Percentiles rank a stretch among this genome's conserved stretches.
phyloP scores from a whole-genome alignment of 1,284 basidiomycete species.

The Ceratobasidium sp. region DNA sequence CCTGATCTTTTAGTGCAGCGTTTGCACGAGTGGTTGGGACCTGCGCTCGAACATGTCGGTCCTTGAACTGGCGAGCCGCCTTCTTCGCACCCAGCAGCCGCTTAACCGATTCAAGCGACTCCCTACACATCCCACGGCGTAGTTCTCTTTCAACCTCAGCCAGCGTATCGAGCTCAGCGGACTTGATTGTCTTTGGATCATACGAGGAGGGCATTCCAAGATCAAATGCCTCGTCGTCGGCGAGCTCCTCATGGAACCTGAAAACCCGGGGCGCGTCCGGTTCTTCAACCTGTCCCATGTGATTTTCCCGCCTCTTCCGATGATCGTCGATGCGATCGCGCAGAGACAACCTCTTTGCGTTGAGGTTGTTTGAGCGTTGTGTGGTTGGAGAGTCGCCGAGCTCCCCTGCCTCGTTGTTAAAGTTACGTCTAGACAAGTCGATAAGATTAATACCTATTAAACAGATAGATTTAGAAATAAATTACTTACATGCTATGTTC shows the following conservation, averaged over 20 bases:
- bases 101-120: constrained; percentile 3
- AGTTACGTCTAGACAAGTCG: background rate
- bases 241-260: background rate
- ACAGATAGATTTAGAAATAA: too few relatives aligned
- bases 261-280: background rate
- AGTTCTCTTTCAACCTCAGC: constrained; percentile 4
- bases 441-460: background rate
- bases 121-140: background rate
- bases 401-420: background rate
- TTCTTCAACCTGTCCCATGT: background rate
- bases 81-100: background rate
- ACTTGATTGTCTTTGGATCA: background rate
- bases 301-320: background rate
- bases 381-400: background rate
- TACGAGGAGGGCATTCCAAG: constrained; percentile 10
- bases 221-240: background rate
- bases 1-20: background rate
- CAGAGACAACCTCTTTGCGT: constrained; percentile 1
- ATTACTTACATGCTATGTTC: constrained; percentile 3
- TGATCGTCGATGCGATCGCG: background rate
- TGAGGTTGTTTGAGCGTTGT: background rate
- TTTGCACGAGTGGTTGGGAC: background rate
- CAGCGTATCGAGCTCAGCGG: background rate
- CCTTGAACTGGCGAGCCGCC: background rate
- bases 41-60: background rate